Percentiles rank a stretch among this genome's conserved stretches.
Conservation (phyloP, 768 basidiomycete species). For the Mycena galericulata region DNA sequence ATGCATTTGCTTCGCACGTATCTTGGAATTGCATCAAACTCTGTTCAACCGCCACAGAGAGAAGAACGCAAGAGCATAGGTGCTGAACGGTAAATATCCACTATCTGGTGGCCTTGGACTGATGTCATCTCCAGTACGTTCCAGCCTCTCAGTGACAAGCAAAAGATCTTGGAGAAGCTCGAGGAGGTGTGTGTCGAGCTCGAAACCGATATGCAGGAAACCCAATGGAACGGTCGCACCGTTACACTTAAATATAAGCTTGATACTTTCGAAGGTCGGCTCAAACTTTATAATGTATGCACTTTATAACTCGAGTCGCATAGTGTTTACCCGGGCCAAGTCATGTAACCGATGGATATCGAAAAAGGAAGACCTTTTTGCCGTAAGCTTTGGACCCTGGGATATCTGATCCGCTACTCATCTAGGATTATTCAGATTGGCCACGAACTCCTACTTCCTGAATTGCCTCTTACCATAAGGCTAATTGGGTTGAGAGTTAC, state of each 20-base stretch:
- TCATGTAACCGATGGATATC: slow-evolving; percentile 83
- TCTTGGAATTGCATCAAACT: slow-evolving; percentile 89
- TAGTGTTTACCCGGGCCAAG: slow-evolving; percentile 87
- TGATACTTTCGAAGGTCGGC: slow-evolving; percentile 84
- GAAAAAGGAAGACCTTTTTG: slow-evolving; percentile 82
- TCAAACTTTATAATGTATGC: background rate
- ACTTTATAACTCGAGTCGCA: background rate
- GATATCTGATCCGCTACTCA: slow-evolving; percentile 26
- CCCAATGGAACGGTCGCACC: slow-evolving; percentile 89
- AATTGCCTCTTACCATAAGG: slow-evolving; percentile 83
- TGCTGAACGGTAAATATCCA: slow-evolving; percentile 75
- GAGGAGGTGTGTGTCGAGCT: slow-evolving; percentile 86
- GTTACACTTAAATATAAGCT: slow-evolving; percentile 95
- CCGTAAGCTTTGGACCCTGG: slow-evolving; percentile 57
- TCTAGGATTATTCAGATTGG: slow-evolving; percentile 65
- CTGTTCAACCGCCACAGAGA: slow-evolving; percentile 78
- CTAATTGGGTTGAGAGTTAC: slow-evolving; percentile 91
- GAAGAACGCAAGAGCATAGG: slow-evolving; percentile 95
- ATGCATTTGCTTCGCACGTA: slow-evolving; percentile 80
- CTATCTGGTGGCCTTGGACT: background rate
- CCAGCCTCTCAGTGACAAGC: slow-evolving; percentile 70
- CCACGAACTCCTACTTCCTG: slow-evolving; percentile 82
- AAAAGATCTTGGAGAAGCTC: slow-evolving; percentile 79
- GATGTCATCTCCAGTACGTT: slow-evolving; percentile 74
- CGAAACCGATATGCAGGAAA: slow-evolving; percentile 80